phyloP scores from a whole-genome alignment of 2,329 filamentous ascomycete species.

The Emericellopsis atlantica region DNA sequence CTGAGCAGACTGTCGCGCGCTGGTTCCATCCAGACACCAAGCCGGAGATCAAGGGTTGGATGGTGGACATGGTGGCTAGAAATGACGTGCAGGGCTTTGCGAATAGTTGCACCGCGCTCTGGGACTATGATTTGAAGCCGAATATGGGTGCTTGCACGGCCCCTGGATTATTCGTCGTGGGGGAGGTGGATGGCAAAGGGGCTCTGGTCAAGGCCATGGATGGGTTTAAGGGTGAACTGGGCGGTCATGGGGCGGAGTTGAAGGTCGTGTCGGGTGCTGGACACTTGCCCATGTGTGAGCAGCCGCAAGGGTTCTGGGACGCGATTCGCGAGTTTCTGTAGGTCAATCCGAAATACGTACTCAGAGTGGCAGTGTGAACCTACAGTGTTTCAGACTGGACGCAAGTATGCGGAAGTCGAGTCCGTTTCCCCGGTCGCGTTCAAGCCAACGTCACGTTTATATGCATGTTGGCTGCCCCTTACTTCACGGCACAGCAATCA shows the following conservation, averaged over 20 bases:
- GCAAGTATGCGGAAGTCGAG: no score
- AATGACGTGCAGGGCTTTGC: conserved; percentile 62
- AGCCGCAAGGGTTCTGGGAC: conserved; percentile 53
- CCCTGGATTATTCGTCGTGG: conserved; percentile 57
- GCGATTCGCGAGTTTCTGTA: conserved; percentile 47
- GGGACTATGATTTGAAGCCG: conserved; percentile 54
- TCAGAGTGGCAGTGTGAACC: no score
- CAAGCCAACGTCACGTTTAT: no score
- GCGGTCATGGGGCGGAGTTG: conserved; percentile 37
- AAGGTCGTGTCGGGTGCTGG: conserved; percentile 58
- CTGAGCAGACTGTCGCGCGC: conserved; percentile 56
- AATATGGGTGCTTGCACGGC: conserved; percentile 40
- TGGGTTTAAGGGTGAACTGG: conserved; percentile 50
- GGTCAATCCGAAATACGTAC: no score
- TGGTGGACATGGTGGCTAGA: conserved; percentile 54
- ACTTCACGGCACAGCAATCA: no score
- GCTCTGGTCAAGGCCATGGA: conserved; percentile 71
- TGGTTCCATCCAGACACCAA: conserved; percentile 62
- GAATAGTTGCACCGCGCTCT: conserved; percentile 56
- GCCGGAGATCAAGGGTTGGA: conserved; percentile 34
- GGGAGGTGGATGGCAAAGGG: conserved; percentile 56
- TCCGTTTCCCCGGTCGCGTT: no score
- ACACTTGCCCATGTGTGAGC: conserved; percentile 77
- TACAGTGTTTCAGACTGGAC: no score
- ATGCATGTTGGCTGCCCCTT: no score